Evolutionary conservation across 2,329 filamentous ascomycete species (phyloP), one percentile per base, ranked within the genome.

Genomic region (Phyllosticta paracitricarpa): DNA sequence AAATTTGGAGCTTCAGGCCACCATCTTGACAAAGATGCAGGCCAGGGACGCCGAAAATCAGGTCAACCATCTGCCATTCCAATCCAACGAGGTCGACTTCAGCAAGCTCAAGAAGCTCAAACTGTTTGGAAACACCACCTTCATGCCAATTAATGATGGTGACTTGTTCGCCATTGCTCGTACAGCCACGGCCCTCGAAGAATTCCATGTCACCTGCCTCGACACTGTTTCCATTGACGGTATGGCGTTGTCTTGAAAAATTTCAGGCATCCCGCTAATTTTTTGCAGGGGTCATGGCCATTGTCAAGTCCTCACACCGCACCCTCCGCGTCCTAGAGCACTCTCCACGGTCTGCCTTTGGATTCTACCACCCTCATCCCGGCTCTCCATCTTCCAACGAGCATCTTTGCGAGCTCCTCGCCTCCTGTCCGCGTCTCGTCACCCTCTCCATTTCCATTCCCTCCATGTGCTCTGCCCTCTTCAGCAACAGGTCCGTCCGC

Each of bases 171-270:
- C 75, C 57, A 81, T 83, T 61, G 77, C 81, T 25, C 75, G 75
- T 54, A 82, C 79, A 0, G 80, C 80, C 7, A 79, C 75, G 1
- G 74, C 75, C 55, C 76, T 83, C 24, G 75, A 81, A 64, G 79
- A 80, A 63, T 78, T 83, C 55, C 79, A 82, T 68, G 70, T 82
- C 65, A 81, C 80, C 8, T 80, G 80, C 65, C 77, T 81, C 58
- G 79, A 78, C 19, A 81, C 78, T 59, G 75, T 82, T 64, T 78
- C 79, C 24, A 80, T 82, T 52, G 77, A 80, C 48, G 77, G 71
- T 64, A 59, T 22, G 40, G 56, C 54, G 35, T 12, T 35, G 12
- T 33, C 22, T 19, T n/a, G 35, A 52, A 28, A 54, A n/a, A 19
- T 48, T 48, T 48, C 14, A n/a, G 40, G 40, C 6, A 48, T n/a